Evolutionary conservation across 1,284 basidiomycete species (phyloP), one percentile per base, ranked within the genome.

Genomic region (Anthracocystis setariae): DNA sequence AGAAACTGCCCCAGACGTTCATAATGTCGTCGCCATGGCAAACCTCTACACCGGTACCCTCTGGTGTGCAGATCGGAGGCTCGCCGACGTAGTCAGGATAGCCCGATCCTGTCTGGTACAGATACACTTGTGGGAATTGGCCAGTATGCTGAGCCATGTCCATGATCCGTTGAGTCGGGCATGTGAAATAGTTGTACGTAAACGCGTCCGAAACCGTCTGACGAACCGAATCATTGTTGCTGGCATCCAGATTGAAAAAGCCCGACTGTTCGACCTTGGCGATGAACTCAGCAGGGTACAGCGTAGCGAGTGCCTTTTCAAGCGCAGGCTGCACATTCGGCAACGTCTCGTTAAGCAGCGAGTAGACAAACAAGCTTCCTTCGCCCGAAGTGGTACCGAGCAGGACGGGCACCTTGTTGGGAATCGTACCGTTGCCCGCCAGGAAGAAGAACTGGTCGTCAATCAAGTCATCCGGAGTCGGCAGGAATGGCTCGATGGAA

Each of bases 381-480:
- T 72, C 69, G 5, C 69, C 64, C 5, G 63, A 52, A 2, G 46
- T 46, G 18, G 69, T 67, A 0, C 69, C 69, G 24, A 72, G 37
- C 3, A 72, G 39, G 2, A 67, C 9, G 12, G 69, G 69, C 0
- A 72, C 69, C 2, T 63, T 57, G 64, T 67, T 67, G 18, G 69
- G 69, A 9, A 72, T 56, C 4, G 69, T 63, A 0, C 63, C 63
- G 46, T 72, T 72, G 40, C 63, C 63, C 0, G 60, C 63, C 15
- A 72, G 64, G 56, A 67, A 72, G 52, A 67, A 72, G 42, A 62
- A 46, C 29, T 72, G 69, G 17, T 63, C 69, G 18, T 72, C 69
- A 13, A 72, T 45, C 29, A 72, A 25, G 1, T 25, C 60, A 15
- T 72, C 69, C 4, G 64, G 48, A 1, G 58, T 65, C 3, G 69